These are phyloP conservation scores for Cucumis melo DNA, from an alignment of 306 rosid species.

Conservation along the genomic window DNA sequence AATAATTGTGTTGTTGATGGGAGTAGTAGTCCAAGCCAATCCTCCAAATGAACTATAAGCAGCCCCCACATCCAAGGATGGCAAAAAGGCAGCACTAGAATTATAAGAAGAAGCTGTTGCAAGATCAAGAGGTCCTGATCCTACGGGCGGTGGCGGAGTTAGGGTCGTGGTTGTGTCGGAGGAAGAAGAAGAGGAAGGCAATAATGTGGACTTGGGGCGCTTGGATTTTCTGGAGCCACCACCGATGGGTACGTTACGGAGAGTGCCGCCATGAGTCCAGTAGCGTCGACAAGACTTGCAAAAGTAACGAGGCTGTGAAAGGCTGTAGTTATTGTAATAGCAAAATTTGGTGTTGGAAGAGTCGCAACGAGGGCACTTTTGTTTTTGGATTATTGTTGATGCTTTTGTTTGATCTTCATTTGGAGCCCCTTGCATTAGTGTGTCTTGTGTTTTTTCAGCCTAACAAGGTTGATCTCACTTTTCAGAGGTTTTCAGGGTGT, in stretches of 20 bases:
- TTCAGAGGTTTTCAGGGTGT: background rate
- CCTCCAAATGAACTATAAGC: background rate
- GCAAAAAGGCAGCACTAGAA: background rate
- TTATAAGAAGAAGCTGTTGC: no score
- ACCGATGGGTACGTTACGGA: background rate
- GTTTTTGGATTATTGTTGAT: background rate
- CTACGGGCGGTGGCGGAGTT: background rate
- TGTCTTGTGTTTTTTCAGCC: no score
- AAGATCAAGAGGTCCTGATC: background rate
- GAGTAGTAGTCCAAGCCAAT: no score
- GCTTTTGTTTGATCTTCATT: background rate
- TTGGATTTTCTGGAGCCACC: background rate
- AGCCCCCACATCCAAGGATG: background rate
- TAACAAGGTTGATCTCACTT: background rate
- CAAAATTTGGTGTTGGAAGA: background rate
- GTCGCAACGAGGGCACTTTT: background rate
- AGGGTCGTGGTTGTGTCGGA: background rate
- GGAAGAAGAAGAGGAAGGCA: background rate
- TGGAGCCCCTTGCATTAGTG: background rate
- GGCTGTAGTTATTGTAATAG: background rate
- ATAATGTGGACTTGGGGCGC: background rate
- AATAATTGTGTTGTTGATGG: no score
- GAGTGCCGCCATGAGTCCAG: constrained; percentile 1
- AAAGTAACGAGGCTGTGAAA: background rate
- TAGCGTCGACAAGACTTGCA: background rate